A percentile compares a stretch with the other conserved stretches of the same genome.
phyloP scores from a whole-genome alignment of 495 filamentous ascomycete species.

The Paragyromitra xinjiangensis region DNA sequence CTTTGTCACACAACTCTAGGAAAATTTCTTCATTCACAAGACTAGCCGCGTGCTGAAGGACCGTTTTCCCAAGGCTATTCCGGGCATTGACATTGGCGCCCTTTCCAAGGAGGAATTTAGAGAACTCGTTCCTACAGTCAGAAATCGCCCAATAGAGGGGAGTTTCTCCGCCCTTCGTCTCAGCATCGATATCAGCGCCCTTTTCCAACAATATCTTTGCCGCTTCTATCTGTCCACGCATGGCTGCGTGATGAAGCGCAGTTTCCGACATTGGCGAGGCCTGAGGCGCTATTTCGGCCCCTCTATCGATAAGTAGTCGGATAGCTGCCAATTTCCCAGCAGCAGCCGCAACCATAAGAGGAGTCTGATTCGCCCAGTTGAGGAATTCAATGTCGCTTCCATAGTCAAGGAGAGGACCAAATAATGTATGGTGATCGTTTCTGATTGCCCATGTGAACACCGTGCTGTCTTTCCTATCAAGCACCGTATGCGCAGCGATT shows the following conservation, averaged over 20 bases:
- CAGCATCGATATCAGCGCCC: slow-evolving; percentile 6
- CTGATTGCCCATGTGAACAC: slow-evolving; percentile 8
- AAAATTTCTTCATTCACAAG: neutral
- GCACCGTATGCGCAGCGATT: neutral
- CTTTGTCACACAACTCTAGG: neutral
- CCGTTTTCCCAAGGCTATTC: neutral
- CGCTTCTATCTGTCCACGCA: neutral
- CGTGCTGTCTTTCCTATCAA: neutral
- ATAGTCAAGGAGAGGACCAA: slow-evolving; percentile 6
- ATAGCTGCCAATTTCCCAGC: slow-evolving; percentile 5
- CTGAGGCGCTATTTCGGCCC: slow-evolving; percentile 1
- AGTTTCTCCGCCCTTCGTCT: neutral
- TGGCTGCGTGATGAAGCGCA: slow-evolving; percentile 18
- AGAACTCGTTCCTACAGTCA: neutral
- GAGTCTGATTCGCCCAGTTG: neutral
- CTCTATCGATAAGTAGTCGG: slow-evolving; percentile 10
- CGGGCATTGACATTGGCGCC: slow-evolving; percentile 22
- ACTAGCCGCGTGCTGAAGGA: neutral
- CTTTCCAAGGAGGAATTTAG: slow-evolving; percentile 6
- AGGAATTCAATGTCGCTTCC: slow-evolving; percentile 13
- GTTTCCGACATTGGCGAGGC: neutral
- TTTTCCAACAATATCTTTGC: slow-evolving; percentile 26
- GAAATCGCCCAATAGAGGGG: slow-evolving; percentile 8
- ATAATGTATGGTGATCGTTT: neutral
- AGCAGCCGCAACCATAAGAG: slow-evolving; percentile 9